These are phyloP conservation scores for Leishmania mexicana DNA, from an alignment of 208 protist genomes.

Conservation along the genomic window DNA sequence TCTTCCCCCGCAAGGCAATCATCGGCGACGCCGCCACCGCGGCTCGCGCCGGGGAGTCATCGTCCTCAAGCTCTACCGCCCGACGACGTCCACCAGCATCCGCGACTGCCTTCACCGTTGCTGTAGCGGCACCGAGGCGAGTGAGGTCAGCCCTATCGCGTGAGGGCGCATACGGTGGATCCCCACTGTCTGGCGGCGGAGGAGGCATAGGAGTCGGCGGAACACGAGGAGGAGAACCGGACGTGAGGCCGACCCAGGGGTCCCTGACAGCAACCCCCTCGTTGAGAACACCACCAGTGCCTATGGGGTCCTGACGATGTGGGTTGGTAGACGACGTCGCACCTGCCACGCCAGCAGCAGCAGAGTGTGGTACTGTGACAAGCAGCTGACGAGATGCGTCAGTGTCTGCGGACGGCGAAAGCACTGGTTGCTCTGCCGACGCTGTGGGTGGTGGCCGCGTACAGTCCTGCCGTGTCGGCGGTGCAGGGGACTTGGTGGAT, in stretches of 20 bases:
- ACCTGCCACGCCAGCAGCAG: not conserved
- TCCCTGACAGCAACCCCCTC: not conserved
- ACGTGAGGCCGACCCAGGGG: not conserved
- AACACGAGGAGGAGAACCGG: not conserved
- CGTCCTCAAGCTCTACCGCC: not conserved
- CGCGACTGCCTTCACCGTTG: not conserved
- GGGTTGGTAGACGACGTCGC: not conserved
- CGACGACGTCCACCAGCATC: not conserved
- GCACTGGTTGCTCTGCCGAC: not conserved
- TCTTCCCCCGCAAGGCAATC: constrained; percentile 7
- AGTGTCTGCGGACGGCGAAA: not conserved
- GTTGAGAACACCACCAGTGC: not conserved
- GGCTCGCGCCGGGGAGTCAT: not conserved
- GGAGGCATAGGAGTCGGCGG: not conserved
- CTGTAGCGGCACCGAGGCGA: not conserved
- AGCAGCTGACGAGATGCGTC: not conserved
- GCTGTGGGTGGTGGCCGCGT: not conserved
- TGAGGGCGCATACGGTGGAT: not conserved
- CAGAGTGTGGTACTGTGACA: not conserved
- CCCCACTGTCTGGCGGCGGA: not conserved
- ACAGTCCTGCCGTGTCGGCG: not conserved
- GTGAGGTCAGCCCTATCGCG: not conserved
- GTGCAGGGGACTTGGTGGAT: not conserved
- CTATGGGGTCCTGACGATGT: not conserved
- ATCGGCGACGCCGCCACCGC: not conserved